Percentiles rank a stretch among this genome's conserved stretches.
phyloP scores from a whole-genome alignment of 2,329 filamentous ascomycete species.

The Claviceps maximensis region DNA sequence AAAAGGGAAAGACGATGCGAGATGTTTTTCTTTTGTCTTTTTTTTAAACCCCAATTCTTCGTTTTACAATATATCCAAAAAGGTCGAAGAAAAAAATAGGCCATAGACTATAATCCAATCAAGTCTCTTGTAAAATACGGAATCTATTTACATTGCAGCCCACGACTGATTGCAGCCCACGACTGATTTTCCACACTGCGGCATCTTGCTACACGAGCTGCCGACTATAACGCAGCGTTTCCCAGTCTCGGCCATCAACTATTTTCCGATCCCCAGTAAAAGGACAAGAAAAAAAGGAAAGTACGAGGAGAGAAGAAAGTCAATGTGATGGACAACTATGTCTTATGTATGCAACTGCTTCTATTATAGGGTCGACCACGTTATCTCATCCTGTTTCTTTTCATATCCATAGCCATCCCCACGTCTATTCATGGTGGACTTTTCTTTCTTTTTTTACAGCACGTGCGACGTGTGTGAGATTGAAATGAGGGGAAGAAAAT shows the following conservation, averaged over 20 bases:
- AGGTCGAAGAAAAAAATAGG: background rate
- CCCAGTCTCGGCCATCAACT: no score
- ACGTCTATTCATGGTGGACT: background rate
- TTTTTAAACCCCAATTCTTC: background rate
- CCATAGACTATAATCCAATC: conserved; percentile 4
- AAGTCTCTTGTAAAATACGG: conserved; percentile 5
- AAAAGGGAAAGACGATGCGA: background rate
- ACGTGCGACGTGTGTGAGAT: no score
- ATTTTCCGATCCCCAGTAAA: no score
- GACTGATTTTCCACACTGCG: background rate
- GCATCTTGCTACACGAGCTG: background rate
- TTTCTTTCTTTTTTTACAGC: no score
- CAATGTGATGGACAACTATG: no score
- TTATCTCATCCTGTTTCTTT: background rate
- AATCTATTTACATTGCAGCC: background rate
- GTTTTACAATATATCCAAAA: background rate
- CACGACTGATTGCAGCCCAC: background rate
- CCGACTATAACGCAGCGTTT: no score
- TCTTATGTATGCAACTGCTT: no score
- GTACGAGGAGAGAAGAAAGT: background rate
- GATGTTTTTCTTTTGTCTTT: background rate
- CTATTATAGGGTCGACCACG: no score
- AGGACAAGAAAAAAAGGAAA: background rate
- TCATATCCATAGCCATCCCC: background rate
- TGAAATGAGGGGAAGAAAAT: no score